These are phyloP conservation scores for Chaetomium cochliodes DNA, from an alignment of 495 filamentous ascomycete species.

Conservation along the genomic window DNA sequence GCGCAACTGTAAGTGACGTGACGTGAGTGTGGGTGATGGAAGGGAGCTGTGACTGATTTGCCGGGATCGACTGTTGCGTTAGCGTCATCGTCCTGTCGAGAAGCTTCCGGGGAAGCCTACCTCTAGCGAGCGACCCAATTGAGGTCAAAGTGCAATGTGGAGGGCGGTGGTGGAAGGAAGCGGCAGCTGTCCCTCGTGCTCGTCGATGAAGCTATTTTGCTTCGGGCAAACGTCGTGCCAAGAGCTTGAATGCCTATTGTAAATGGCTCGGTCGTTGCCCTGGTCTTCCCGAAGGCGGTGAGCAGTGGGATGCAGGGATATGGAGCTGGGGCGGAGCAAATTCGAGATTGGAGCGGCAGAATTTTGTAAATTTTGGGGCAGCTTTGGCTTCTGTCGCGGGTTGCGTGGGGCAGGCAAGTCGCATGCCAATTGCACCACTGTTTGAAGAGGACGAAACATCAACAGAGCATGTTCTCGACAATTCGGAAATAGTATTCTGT, in stretches of 20 bases:
- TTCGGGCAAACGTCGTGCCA: slow-evolving; percentile 22
- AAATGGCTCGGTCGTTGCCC: slow-evolving; percentile 27
- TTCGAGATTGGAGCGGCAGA: slow-evolving; percentile 35
- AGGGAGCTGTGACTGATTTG: not conserved
- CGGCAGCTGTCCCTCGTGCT: slow-evolving; percentile 13
- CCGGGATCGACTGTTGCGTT: not conserved
- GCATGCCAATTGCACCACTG: not conserved
- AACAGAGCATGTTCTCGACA: slow-evolving; percentile 6
- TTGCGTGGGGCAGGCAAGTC: slow-evolving; percentile 15
- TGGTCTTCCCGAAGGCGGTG: slow-evolving; percentile 42
- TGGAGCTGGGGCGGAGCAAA: not conserved
- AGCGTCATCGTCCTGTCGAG: not conserved
- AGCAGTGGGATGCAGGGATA: slow-evolving; percentile 18
- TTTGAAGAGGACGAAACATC: not conserved
- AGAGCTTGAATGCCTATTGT: slow-evolving; percentile 25
- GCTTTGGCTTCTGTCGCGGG: not conserved
- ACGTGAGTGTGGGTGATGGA: not conserved
- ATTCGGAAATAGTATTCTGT: not conserved
- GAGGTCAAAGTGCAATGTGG: slow-evolving; percentile 2
- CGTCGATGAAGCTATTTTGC: slow-evolving; percentile 25
- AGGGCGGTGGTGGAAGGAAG: slow-evolving; percentile 4
- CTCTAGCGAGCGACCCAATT: slow-evolving; percentile 18
- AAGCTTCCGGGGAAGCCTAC: not conserved
- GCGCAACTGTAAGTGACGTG: slow-evolving; percentile 13
- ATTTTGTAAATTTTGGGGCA: slow-evolving; percentile 37